Evolutionary conservation across 768 basidiomycete species (phyloP), one percentile per base, ranked within the genome.

Genomic region (Austroboletus eburneus): DNA sequence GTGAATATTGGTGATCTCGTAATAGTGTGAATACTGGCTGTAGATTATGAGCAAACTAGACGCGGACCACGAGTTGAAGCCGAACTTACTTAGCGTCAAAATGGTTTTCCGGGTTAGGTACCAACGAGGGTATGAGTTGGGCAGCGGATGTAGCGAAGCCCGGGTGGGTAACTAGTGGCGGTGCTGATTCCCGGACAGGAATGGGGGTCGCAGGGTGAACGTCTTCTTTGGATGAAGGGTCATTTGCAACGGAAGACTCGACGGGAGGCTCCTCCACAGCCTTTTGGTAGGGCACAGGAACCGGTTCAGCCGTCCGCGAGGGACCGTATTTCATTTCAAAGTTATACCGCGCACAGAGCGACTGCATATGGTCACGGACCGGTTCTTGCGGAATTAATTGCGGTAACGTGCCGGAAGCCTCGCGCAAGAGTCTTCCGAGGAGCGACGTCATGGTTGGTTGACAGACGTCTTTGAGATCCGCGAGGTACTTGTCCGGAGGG

Each of bases 361-460:
- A 40, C 22, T 51, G 42, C 7, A n/a, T 9, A 32, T 32, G 25
- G 39, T 42, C 35, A 16, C 16, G 18, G 12, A 12, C n/a, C 13
- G 6, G 34, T 17, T 43, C 29, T n/a, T 23, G 24, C 4, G 20
- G 24, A 9, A 39, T 34, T 6, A 51, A 30, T 5, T 18, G 43
- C 16, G 49, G 49, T 3, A 14, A 7, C 5, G 25, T 29, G 5
- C 48, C 48, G 29, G 32, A 40, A 3, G 39, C 42, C n/a, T 51
- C 50, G 9, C 33, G 25, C 48, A 50, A 33, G 17, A 50, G 38
- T 34, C 46, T 33, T 22, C 36, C 42, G 2, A 51, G 37, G 1
- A 38, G 25, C 4, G 45, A 36, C 5, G n/a, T 38, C 7, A 32
- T 2, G 7, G 42, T 21, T 4, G 34, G 17, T 18, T 35, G 34